These are phyloP conservation scores for Bretschneidera sinensis DNA, from an alignment of 345 rosid species.

Conservation along the genomic window DNA sequence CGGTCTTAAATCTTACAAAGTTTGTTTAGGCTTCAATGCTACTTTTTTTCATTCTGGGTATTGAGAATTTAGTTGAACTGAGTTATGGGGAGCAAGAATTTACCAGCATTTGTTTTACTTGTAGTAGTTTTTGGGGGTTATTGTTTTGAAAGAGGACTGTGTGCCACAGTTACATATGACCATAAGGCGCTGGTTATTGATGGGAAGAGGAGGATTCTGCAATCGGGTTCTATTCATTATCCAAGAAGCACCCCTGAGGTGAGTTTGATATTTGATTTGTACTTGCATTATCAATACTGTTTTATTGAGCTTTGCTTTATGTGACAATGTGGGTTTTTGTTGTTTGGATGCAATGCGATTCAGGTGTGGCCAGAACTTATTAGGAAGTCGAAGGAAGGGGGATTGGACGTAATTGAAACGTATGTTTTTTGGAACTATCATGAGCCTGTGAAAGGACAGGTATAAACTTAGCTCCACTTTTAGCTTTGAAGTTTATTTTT, in stretches of 20 bases:
- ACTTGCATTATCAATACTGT: not conserved
- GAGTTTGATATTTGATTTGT: conserved; percentile 8
- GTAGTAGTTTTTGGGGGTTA: conserved; percentile 20
- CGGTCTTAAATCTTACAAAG: too few relatives aligned
- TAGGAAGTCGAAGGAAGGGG: conserved; percentile 58
- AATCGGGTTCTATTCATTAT: conserved; percentile 61
- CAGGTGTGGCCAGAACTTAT: conserved; percentile 67
- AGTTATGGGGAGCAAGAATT: conserved; percentile 20
- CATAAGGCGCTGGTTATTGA: conserved; percentile 53
- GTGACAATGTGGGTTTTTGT: not conserved
- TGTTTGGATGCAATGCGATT: conserved; percentile 5
- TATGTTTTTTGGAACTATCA: conserved; percentile 68
- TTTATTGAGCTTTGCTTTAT: not conserved
- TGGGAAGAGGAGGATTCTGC: conserved; percentile 59
- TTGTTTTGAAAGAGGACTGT: conserved; percentile 19
- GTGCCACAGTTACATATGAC: conserved; percentile 45
- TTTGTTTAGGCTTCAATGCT: not conserved
- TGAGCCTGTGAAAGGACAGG: conserved; percentile 63
- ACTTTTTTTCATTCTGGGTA: conserved; percentile 2
- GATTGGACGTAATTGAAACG: conserved; percentile 60
- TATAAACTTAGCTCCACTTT: conserved; percentile 10
- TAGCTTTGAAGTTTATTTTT: too few relatives aligned
- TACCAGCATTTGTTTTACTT: conserved; percentile 14
- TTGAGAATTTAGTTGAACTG: not conserved
- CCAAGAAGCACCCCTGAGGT: conserved; percentile 58